phyloP scores from a whole-genome alignment of 2,329 filamentous ascomycete genomes.

The Pseudopyricularia cyperi region DNA sequence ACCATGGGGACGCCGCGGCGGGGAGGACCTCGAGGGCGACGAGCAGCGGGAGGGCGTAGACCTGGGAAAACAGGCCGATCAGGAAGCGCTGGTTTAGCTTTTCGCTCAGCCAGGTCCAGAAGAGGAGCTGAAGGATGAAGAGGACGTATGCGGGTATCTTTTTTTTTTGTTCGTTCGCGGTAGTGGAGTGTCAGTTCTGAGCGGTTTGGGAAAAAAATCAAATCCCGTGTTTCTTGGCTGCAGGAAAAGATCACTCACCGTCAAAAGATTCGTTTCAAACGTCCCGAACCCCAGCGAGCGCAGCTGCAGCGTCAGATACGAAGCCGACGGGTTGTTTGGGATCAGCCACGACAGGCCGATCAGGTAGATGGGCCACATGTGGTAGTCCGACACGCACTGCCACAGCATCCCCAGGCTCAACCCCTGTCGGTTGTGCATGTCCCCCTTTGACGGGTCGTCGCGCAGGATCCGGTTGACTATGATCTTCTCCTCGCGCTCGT shows the following conservation, averaged over 20 bases:
- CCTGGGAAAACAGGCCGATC: slow-evolving; percentile 27
- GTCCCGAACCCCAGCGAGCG: slow-evolving; percentile 7
- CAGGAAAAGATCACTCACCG: neutral
- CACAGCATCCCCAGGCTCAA: slow-evolving; percentile 14
- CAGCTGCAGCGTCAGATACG: slow-evolving; percentile 8
- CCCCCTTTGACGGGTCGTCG: slow-evolving; percentile 43
- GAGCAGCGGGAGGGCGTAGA: slow-evolving; percentile 44
- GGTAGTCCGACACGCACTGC: slow-evolving; percentile 8
- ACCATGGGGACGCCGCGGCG: slow-evolving; percentile 33
- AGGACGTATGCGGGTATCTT: slow-evolving; percentile 3
- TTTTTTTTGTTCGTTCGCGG: no score
- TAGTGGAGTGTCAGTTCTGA: no score
- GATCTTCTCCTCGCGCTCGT: slow-evolving; percentile 34
- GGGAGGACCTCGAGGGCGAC: slow-evolving; percentile 27
- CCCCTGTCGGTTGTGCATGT: slow-evolving; percentile 45
- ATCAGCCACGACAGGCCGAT: slow-evolving; percentile 22
- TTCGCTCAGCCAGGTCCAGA: slow-evolving; percentile 37
- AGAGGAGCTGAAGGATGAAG: slow-evolving; percentile 29
- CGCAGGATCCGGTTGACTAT: slow-evolving; percentile 43
- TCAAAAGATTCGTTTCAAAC: slow-evolving; percentile 11
- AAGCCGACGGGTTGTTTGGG: slow-evolving; percentile 14
- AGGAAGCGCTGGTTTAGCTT: slow-evolving; percentile 33
- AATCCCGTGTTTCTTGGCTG: no score
- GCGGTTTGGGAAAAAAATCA: no score
- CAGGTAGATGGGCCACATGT: slow-evolving; percentile 9